phyloP scores from a whole-genome alignment of 2,329 filamentous ascomycete species.

The Ceratocystiopsis brevicomis region DNA sequence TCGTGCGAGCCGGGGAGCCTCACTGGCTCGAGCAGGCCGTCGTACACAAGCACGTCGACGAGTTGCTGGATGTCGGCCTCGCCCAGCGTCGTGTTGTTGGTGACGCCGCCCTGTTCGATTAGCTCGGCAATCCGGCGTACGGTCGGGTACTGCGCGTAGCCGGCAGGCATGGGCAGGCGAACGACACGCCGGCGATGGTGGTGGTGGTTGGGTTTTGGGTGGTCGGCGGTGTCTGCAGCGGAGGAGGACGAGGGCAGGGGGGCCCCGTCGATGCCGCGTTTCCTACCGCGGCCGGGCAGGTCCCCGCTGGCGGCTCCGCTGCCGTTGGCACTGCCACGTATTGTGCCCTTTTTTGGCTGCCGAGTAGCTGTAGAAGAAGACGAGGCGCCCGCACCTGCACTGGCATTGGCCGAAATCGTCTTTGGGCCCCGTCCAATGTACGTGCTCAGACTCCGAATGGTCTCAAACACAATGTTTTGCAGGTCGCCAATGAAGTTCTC shows the following conservation, averaged over 20 bases:
- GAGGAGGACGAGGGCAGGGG: conserved; percentile 17
- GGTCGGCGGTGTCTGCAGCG: conserved; percentile 16
- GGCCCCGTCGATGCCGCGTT: conserved; percentile 26
- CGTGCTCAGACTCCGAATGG: conserved; percentile 54
- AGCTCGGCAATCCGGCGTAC: conserved; percentile 57
- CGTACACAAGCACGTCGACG: conserved; percentile 73
- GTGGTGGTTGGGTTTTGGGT: conserved; percentile 2
- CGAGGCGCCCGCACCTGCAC: neutral
- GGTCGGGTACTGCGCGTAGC: conserved; percentile 65
- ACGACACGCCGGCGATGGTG: conserved; percentile 16
- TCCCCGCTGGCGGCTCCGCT: neutral
- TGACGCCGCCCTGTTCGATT: conserved; percentile 49
- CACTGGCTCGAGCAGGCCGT: conserved; percentile 53
- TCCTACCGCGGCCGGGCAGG: conserved; percentile 18
- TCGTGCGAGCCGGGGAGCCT: conserved; percentile 29
- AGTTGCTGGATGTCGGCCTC: conserved; percentile 70
- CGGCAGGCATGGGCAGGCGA: conserved; percentile 37
- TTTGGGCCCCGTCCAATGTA: conserved; percentile 27
- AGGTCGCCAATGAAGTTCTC: conserved; percentile 69
- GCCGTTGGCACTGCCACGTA: conserved; percentile 12
- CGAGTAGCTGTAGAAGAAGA: neutral
- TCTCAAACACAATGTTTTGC: conserved; percentile 52
- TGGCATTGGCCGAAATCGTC: conserved; percentile 17
- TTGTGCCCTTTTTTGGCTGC: conserved; percentile 25
- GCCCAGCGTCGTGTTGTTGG: conserved; percentile 50